Evolutionary conservation across 768 basidiomycete genomes (phyloP).

Genomic region (Termitomyces sp.): DNA sequence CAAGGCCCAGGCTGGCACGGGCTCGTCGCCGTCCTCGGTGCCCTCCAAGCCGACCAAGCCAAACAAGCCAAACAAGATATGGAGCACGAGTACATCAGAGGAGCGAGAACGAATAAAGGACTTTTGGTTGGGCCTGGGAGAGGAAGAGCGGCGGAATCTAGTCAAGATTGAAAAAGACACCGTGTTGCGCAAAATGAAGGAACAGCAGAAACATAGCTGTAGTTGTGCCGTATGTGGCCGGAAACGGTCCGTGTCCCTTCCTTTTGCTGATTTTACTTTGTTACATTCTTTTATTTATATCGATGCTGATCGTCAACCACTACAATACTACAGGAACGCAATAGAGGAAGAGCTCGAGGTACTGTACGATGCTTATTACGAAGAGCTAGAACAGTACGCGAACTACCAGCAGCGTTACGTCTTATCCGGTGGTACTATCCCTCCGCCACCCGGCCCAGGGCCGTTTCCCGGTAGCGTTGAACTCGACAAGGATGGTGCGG

Average conservation of each 20-base stretch:
- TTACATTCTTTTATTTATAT: conserved; percentile 9
- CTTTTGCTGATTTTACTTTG: conserved; percentile 21
- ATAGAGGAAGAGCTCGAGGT: conserved; percentile 99
- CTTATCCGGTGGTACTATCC: conserved; percentile 80
- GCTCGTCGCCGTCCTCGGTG: conserved; percentile 20
- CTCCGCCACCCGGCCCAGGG: conserved; percentile 92
- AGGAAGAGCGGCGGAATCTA: conserved; percentile 85
- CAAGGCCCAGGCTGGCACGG: conserved; percentile 29
- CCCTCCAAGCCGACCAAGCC: conserved; percentile 56
- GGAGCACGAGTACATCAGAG: conserved; percentile 88
- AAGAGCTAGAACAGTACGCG: conserved; percentile 99
- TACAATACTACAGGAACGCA: conserved; percentile 58
- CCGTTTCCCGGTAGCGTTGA: conserved; percentile 99
- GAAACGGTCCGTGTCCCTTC: conserved; percentile 70
- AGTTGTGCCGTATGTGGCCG: conserved; percentile 94
- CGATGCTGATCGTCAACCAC: conserved; percentile 7
- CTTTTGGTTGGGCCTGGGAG: conserved; percentile 93
- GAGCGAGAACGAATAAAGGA: conserved; percentile 97
- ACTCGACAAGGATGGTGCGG: conserved; percentile 84
- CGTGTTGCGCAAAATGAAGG: conserved; percentile 98
- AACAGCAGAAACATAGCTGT: conserved; percentile 96
- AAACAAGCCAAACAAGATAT: conserved; percentile 76
- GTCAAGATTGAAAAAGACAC: conserved; percentile 99
- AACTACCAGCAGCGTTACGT: conserved; percentile 96
- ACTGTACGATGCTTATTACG: conserved; percentile 99